phyloP scores from a whole-genome alignment of 306 rosid species.

The Echinosophora koreensis region DNA sequence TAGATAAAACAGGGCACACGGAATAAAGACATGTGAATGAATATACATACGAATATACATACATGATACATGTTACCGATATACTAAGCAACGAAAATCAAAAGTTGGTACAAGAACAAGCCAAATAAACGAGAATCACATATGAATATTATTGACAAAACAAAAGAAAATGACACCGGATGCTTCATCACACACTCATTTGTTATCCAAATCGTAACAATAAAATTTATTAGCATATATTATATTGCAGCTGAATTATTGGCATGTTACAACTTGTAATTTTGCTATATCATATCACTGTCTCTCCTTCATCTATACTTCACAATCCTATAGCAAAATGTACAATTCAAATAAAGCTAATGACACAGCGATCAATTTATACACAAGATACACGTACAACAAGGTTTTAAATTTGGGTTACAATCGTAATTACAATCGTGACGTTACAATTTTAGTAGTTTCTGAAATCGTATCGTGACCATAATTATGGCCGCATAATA shows the following conservation, averaged over 20 bases:
- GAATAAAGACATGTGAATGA: constrained; percentile 38
- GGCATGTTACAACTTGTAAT: constrained; percentile 42
- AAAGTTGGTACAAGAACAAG: constrained; percentile 3
- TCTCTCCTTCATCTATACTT: neutral
- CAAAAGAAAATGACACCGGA: constrained; percentile 53
- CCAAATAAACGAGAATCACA: neutral
- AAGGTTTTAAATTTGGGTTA: no score
- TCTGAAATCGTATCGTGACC: no score
- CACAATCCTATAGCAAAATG: constrained; percentile 52
- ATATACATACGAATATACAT: constrained; percentile 32
- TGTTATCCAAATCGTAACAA: constrained; percentile 32
- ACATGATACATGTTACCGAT: neutral
- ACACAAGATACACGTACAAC: constrained; percentile 20
- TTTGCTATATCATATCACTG: constrained; percentile 45
- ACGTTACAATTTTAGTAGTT: no score
- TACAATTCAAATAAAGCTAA: constrained; percentile 47
- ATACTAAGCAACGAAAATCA: neutral
- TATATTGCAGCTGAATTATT: constrained; percentile 8
- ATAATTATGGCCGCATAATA: no score
- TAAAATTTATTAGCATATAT: neutral
- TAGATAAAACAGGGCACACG: constrained; percentile 8
- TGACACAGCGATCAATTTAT: constrained; percentile 9
- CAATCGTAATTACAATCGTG: no score
- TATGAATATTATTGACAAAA: constrained; percentile 29
- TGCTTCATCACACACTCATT: constrained; percentile 42